Percentiles rank a stretch among this genome's conserved stretches.
Evolutionary conservation across 2,329 filamentous ascomycete species (phyloP).

Genomic region (Didymella pinodella): DNA sequence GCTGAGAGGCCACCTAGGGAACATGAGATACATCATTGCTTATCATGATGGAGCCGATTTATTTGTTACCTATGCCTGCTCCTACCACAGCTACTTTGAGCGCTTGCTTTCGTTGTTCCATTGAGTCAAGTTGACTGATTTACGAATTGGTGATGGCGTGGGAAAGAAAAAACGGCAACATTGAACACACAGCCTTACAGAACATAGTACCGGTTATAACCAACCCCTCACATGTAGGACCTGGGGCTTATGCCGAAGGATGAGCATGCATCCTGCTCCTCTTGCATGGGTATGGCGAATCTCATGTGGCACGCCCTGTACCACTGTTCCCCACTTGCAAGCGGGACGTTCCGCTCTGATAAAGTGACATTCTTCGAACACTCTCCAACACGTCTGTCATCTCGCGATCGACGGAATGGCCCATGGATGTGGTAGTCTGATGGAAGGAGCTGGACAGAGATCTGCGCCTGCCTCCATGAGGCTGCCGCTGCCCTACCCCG

Average conservation of each 20-base stretch:
- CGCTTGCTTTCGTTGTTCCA: background rate
- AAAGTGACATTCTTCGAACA: background rate
- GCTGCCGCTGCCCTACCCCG: background rate
- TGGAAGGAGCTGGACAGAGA: background rate
- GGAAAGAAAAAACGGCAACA: background rate
- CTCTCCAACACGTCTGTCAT: background rate
- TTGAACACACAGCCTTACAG: background rate
- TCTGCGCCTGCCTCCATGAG: background rate
- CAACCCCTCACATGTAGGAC: background rate
- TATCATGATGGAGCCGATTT: too few species aligned
- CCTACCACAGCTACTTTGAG: conserved; percentile 9
- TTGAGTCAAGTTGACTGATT: background rate
- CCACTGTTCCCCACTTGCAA: background rate
- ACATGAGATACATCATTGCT: background rate
- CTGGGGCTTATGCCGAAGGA: background rate
- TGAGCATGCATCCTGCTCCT: background rate
- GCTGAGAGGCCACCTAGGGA: conserved; percentile 57
- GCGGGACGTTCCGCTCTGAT: too few species aligned
- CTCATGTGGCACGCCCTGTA: background rate
- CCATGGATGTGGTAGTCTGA: background rate
- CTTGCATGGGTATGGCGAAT: background rate
- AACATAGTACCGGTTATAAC: background rate
- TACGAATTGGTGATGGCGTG: background rate
- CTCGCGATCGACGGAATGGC: background rate
- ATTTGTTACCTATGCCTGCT: conserved; percentile 1